Evolutionary conservation across 2,329 filamentous ascomycete species (phyloP), one percentile per base, ranked within the genome.

Genomic region (Aspergillus sp.): DNA sequence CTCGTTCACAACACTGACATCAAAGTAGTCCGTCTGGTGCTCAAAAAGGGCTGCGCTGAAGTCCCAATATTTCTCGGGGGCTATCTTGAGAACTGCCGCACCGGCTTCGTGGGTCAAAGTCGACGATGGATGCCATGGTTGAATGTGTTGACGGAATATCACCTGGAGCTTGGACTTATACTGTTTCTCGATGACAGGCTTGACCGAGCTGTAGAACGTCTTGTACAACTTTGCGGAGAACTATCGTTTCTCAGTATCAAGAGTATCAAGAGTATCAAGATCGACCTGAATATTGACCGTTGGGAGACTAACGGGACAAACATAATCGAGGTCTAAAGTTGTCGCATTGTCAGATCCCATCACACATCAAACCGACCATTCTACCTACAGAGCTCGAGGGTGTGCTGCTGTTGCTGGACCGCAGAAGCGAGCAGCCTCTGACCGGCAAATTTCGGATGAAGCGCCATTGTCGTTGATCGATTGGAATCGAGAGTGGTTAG

Each of bases 51-150:
- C 82, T 38, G 79, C 79, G 71, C 84, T 89, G 72, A 93, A 97
- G 14, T 81, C 78, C 85, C 88, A 96, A 80, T 95, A 97, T 60
- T 84, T 85, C 16, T 80, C 77, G 0, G 89, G 87, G 2, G 84
- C 77, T 5, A 90, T 72, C 47, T 81, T 82, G 61, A 93, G 80
- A 1, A 97, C 90, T 2, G 91, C 93, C 29, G 91, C 82, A 3
- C 79, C 92, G 29, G 91, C 88, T 80, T 97, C 93, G 51, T 78
- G 73, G 7, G 67, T 68, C 10, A 91, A 80, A 5, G 88, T 91
- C 38, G 85, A 91, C 17, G 88, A 91, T 1, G 93, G 93, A 75
- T 97, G 92, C 93, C 93, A 96, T 13, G 91, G 91, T 76, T 96
- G 91, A 65, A 97, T 84, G 70, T 96, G 91, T 70, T 93, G 92